Base-by-base conservation (phyloP, 2,329 filamentous ascomycete species). In the Verticillium klebahnii region DNA sequence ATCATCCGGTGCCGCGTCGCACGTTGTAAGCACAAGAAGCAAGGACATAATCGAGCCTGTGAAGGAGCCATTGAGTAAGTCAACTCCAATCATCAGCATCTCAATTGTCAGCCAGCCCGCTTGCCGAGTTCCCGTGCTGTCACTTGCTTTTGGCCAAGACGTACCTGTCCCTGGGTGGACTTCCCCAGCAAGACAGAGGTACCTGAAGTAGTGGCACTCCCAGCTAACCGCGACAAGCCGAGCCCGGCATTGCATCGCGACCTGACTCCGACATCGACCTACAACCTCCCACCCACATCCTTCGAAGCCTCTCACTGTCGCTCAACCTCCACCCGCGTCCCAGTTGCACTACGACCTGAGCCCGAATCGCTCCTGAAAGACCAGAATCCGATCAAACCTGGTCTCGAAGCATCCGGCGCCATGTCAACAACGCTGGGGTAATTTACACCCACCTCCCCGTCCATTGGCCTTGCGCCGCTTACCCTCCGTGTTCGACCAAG, bases 351-450 rank as follows among this genome's bases (percentile, higher is more conserved):
- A 12, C 19, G 45, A 52, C 45, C 45, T 52, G 45, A 23, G 45
- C 45, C 45, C n/a, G 45, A 52, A 23, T 52, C 19, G 45, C 45
- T 52, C 45, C 45, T 19, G 45, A 52, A 52, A 23, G 19, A 52
- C 45, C 19, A 52, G 45, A 8, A 23, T 14, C 45, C 9, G n/a
- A 52, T 52, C 45, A 23, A 52, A 6, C 19, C 45, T 52, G 45
- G 19, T 55, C 65, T 63, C 61, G 45, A 52, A 52, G 45, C 45
- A 23, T 52, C 45, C 36, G 61, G 56, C 60, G 65, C 58, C 52
- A 86, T 86, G 84, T 77, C 84, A 56, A 85, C 83, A 64, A 87
- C 76, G 57, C 62, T 74, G 62, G 78, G 78, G 78, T 79, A 74
- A 63, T 72, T 69, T 31, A 56, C 40, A 45, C 12, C 63, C n/a